Evolutionary conservation across 2,329 filamentous ascomycete genomes (phyloP).

Genomic region (Pestalotiopsis sp.): DNA sequence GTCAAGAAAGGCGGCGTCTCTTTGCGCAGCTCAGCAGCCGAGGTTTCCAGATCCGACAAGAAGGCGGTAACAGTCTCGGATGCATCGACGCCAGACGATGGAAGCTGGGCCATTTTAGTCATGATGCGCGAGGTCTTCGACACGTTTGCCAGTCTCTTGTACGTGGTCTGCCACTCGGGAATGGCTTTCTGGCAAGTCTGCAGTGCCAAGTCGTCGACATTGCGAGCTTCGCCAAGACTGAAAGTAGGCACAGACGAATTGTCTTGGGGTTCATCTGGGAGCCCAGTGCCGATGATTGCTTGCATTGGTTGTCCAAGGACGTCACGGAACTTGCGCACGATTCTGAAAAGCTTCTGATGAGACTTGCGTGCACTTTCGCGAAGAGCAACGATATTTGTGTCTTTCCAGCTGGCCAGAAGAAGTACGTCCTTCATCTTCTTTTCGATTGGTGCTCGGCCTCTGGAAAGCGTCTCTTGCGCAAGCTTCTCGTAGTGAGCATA

Average conservation of each 20-base stretch:
- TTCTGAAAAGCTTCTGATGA: slow-evolving; percentile 87
- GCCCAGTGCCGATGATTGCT: slow-evolving; percentile 57
- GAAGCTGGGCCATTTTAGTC: slow-evolving; percentile 58
- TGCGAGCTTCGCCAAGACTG: neutral
- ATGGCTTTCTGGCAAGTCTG: slow-evolving; percentile 34
- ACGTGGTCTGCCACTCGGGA: slow-evolving; percentile 41
- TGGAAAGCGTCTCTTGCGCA: slow-evolving; percentile 64
- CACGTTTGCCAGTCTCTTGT: slow-evolving; percentile 71
- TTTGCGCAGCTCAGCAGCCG: slow-evolving; percentile 73
- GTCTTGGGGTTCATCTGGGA: slow-evolving; percentile 49
- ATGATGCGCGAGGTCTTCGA: slow-evolving; percentile 73
- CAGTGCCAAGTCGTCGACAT: slow-evolving; percentile 33
- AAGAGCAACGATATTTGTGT: slow-evolving; percentile 89
- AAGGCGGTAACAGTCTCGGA: slow-evolving; percentile 65
- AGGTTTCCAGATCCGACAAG: slow-evolving; percentile 64
- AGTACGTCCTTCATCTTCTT: slow-evolving; percentile 93
- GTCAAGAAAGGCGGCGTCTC: slow-evolving; percentile 80
- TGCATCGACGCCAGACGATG: slow-evolving; percentile 53
- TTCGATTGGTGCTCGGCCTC: slow-evolving; percentile 74
- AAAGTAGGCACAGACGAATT: neutral
- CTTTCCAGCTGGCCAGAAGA: slow-evolving; percentile 93
- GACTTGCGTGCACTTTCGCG: slow-evolving; percentile 87
- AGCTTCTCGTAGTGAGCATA: slow-evolving; percentile 70
- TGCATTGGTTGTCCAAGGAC: slow-evolving; percentile 77
- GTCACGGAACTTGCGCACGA: slow-evolving; percentile 85